These are phyloP conservation scores for Starmerella etchellsii DNA, from an alignment of 805 yeast species.

Conservation along the genomic window DNA sequence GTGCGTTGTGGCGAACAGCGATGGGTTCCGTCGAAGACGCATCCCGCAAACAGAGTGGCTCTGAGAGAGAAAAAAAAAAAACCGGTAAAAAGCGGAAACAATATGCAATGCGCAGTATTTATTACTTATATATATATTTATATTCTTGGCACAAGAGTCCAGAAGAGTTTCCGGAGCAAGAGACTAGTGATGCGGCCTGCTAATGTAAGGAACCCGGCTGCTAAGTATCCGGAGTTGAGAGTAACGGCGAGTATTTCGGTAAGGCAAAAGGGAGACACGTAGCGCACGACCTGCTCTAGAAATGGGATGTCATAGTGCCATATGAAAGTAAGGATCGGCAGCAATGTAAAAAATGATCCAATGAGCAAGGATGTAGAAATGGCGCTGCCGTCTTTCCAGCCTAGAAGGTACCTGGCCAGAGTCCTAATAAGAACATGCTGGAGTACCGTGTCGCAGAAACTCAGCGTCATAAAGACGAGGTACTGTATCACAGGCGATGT, in stretches of 20 bases:
- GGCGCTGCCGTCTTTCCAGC: constrained; percentile 31
- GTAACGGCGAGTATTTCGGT: constrained; percentile 49
- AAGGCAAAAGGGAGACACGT: constrained; percentile 48
- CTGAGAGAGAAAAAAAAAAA: too few species aligned
- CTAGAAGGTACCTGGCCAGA: constrained; percentile 26
- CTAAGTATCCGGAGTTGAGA: constrained; percentile 26
- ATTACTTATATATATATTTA: background rate
- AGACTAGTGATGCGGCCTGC: constrained; percentile 2
- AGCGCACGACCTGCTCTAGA: constrained; percentile 45
- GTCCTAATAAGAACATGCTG: constrained; percentile 29
- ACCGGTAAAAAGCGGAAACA: too few species aligned
- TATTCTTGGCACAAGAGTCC: constrained; percentile 3
- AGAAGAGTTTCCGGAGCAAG: constrained; percentile 1
- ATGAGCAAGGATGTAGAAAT: constrained; percentile 58
- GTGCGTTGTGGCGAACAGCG: constrained; percentile 37
- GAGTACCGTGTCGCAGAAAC: constrained; percentile 27
- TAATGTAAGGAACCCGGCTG: constrained; percentile 24
- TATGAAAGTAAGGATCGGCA: constrained; percentile 84
- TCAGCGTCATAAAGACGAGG: constrained; percentile 27
- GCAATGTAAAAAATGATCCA: constrained; percentile 65
- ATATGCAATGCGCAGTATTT: too few species aligned
- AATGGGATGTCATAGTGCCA: constrained; percentile 91
- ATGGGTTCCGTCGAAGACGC: constrained; percentile 28
- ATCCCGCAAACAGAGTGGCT: constrained; percentile 36
- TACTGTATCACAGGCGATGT: constrained; percentile 30